Evolutionary conservation across 495 filamentous ascomycete genomes (phyloP), one percentile per base, ranked within the genome.

Genomic region (Astrocystis sublimbata): DNA sequence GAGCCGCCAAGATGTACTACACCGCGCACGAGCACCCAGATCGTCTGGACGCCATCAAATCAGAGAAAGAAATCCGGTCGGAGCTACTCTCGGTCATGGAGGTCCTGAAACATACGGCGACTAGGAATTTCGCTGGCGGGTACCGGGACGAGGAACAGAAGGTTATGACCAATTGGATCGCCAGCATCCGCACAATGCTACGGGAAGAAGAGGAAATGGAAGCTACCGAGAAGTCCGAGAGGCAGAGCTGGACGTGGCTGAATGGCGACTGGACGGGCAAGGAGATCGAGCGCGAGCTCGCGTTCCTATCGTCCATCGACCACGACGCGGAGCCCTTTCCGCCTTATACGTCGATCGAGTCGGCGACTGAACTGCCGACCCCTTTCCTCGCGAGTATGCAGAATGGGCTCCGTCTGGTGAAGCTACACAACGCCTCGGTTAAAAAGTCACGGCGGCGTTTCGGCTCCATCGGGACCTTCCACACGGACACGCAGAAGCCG

Each of bases 1-100:
- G 92, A 35, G 93, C 96, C 6, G 94, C 94, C 35, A 96, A 92
- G 71, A 87, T 92, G 45, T 98, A 97, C 77, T 98, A 97, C 75
- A 96, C 92, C 6, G 77, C 89, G 1, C 92, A 97, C 70, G 86
- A 92, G 68, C 79, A 88, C 21, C 90, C 92, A 6, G 87, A 91
- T 59, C 87, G 90, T 24, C 78, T 97, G n/a, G 89, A 92, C 62
- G 78, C 85, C 36, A 92, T 97, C 78, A 91, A 89, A 67, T 88
- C 88, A 2, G 92, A 97, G 69, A 89, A 89, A 40, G 79, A 87
- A 38, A 89, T 97, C 41, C 85, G 92, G 30, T 65, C 80, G 26
- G 94, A 97, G 59, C 81, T 98, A 15, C 84, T 97, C 41, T 81
- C 85, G 26, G 89, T 96, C 53, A 85, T 98, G 62, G 94, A 98